Evolutionary conservation across 2,329 filamentous ascomycete genomes (phyloP).

Genomic region (Talaromyces funiculosus): DNA sequence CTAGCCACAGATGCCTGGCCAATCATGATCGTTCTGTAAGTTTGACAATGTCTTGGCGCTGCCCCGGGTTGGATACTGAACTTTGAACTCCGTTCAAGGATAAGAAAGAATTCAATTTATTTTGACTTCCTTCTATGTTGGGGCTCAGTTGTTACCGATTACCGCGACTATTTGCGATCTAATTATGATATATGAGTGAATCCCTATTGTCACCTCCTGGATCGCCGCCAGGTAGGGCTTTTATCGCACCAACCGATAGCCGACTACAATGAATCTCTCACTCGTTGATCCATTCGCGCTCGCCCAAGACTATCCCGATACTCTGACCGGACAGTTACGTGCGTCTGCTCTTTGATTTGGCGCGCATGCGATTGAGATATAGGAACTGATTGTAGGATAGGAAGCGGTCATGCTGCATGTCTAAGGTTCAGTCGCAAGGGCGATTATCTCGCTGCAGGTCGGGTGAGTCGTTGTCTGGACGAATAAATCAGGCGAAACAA

Average conservation of each 20-base stretch:
- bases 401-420: slow-evolving; percentile 59
- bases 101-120: neutral
- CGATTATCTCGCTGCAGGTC: slow-evolving; percentile 88
- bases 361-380: slow-evolving; percentile 33
- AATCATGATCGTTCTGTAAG: neutral
- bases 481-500: neutral
- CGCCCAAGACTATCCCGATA: slow-evolving; percentile 81
- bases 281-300: slow-evolving; percentile 67
- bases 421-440: slow-evolving; percentile 88
- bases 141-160: neutral
- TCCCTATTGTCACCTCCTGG: slow-evolving; percentile 15
- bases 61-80: neutral
- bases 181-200: slow-evolving; percentile 9
- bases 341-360: slow-evolving; percentile 25
- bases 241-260: neutral
- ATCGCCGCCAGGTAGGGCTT: slow-evolving; percentile 16
- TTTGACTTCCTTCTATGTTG: neutral
- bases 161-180: neutral
- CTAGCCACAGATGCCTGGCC: slow-evolving; percentile 10
- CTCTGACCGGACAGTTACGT: slow-evolving; percentile 81
- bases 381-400: slow-evolving; percentile 28
- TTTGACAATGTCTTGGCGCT: neutral
- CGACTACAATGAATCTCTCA: slow-evolving; percentile 59
- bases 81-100: neutral
- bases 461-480: slow-evolving; percentile 48